These are phyloP conservation scores for Kodamaea laetipori DNA, from an alignment of 805 yeast genomes.

Conservation along the genomic window DNA sequence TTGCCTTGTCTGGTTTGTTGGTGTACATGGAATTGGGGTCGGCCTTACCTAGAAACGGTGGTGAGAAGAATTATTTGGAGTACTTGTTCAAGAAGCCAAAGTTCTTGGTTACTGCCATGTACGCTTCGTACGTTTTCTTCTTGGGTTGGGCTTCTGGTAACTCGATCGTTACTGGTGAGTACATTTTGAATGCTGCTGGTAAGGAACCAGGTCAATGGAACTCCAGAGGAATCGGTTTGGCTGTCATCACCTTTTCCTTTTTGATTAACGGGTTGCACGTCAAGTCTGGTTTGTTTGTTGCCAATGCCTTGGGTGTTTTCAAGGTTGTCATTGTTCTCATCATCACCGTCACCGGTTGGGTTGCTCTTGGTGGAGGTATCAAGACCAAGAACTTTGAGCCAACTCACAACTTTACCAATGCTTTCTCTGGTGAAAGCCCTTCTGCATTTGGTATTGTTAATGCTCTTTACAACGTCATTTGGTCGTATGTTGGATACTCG, in stretches of 20 bases:
- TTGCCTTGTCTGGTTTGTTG: constrained; percentile 56
- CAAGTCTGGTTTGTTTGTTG: constrained; percentile 66
- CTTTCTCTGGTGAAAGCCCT: constrained; percentile 57
- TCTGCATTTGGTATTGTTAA: constrained; percentile 71
- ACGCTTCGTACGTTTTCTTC: constrained; percentile 69
- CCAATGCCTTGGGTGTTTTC: constrained; percentile 65
- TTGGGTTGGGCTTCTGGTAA: constrained; percentile 88
- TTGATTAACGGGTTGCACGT: constrained; percentile 61
- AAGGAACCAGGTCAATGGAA: constrained; percentile 71
- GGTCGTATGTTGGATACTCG: constrained; percentile 84
- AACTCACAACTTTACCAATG: constrained; percentile 60
- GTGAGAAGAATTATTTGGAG: constrained; percentile 81
- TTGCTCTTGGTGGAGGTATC: constrained; percentile 72
- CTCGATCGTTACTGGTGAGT: constrained; percentile 78
- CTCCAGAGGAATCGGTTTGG: constrained; percentile 75
- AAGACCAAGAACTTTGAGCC: constrained; percentile 49
- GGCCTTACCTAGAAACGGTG: constrained; percentile 78
- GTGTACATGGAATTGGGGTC: constrained; percentile 82
- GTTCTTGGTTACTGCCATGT: constrained; percentile 62
- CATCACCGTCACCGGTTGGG: constrained; percentile 80
- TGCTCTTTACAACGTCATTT: constrained; percentile 78
- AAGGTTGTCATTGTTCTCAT: constrained; percentile 71
- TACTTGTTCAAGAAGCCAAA: constrained; percentile 67
- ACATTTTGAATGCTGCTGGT: constrained; percentile 73
- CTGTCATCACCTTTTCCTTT: constrained; percentile 70